These are phyloP conservation scores for Phytophthora pinifolia DNA, from an alignment of 352 stramenopile genomes.

Conservation along the genomic window DNA sequence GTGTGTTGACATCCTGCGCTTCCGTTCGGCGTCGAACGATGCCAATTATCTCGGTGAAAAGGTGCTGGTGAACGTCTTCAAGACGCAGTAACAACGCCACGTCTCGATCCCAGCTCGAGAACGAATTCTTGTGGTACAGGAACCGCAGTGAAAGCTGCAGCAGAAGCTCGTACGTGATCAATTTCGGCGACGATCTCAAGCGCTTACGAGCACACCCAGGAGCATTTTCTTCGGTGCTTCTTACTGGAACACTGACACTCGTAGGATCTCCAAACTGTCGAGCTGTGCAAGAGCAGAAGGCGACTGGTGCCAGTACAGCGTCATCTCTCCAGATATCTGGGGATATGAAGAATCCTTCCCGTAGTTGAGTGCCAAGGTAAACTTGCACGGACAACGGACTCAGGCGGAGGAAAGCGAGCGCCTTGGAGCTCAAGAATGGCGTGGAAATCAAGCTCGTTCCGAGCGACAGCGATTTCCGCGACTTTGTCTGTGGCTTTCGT, in stretches of 20 bases:
- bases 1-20: slow-evolving; percentile 3
- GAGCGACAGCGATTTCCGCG: slow-evolving; percentile 24
- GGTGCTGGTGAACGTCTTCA: slow-evolving; percentile 42
- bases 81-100: slow-evolving; percentile 50
- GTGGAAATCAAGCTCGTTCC: background rate
- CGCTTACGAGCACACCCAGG: slow-evolving; percentile 11
- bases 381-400: slow-evolving; percentile 34
- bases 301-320: slow-evolving; percentile 2
- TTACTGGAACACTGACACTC: background rate
- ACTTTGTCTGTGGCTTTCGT: slow-evolving; percentile 19
- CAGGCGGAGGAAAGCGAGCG: slow-evolving; percentile 34
- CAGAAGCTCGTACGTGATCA: slow-evolving; percentile 42
- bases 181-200: slow-evolving; percentile 21
- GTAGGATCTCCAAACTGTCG: background rate
- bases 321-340: slow-evolving; percentile 21
- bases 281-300: slow-evolving; percentile 15
- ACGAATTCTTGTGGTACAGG: slow-evolving; percentile 30
- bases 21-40: slow-evolving; percentile 11
- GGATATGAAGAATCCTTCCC: slow-evolving; percentile 24
- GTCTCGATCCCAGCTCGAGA: slow-evolving; percentile 48
- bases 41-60: slow-evolving; percentile 40
- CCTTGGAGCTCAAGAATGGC: slow-evolving; percentile 8
- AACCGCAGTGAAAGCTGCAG: slow-evolving; percentile 45
- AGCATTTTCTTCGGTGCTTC: background rate
- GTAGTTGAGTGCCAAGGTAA: slow-evolving; percentile 27